Conservation (phyloP, 495 filamentous ascomycete genomes). For the Cenococcum geophilum region DNA sequence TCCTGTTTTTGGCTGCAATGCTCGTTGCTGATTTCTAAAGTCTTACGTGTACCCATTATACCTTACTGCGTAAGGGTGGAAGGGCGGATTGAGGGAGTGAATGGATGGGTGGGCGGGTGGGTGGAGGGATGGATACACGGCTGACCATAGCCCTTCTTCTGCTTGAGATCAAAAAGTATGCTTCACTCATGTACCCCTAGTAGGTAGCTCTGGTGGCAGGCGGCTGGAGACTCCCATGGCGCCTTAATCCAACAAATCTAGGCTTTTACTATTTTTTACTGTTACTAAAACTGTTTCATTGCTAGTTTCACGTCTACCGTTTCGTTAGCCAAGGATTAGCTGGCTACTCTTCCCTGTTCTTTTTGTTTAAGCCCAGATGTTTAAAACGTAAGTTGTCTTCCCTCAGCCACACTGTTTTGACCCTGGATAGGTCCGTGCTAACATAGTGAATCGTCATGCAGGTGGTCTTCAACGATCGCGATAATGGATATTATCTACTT, state of each 20-base stretch:
- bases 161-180: neutral
- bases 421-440: no score
- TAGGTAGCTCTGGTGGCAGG: neutral
- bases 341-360: no score
- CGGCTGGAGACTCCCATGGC: neutral
- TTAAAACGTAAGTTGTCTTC: no score
- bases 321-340: no score
- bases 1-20: neutral
- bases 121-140: neutral
- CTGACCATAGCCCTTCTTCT: neutral
- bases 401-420: no score
- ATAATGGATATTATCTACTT: no score
- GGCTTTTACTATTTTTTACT: neutral
- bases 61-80: neutral
- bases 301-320: neutral
- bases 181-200: neutral
- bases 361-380: no score
- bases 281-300: neutral
- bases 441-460: no score
- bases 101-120: no score
- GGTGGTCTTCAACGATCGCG: no score
- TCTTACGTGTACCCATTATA: neutral
- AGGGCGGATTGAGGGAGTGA: neutral
- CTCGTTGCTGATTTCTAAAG: no score
- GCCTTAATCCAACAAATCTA: neutral